Percentiles rank a stretch among this genome's conserved stretches.
Conservation (phyloP, 169 alveolate species). For the Plasmodium blacklocki region DNA sequence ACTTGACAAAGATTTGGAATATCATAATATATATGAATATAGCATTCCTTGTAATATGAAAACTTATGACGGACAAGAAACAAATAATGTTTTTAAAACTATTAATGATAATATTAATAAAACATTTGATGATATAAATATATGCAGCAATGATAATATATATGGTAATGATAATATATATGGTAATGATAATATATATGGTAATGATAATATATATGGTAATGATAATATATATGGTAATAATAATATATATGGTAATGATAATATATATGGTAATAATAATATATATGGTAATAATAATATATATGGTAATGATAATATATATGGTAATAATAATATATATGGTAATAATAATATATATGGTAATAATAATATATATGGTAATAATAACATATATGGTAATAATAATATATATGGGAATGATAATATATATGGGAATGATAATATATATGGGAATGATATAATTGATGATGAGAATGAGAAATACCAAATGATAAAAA, state of each 20-base stretch:
- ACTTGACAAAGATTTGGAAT: slow-evolving; percentile 6
- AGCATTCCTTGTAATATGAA: background rate
- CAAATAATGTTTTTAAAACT: background rate
- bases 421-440: too few relatives aligned
- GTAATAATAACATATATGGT: background rate
- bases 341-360: too few relatives aligned
- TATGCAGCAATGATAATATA: background rate
- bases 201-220: background rate
- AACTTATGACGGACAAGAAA: background rate
- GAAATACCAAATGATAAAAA: slow-evolving; percentile 20
- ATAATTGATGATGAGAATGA: background rate
- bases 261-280: too few relatives aligned
- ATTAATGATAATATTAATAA: background rate
- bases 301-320: too few relatives aligned
- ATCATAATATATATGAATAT: background rate
- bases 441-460: background rate
- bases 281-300: too few relatives aligned
- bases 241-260: background rate
- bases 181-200: too few relatives aligned
- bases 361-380: too few relatives aligned
- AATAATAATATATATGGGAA: background rate
- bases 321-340: background rate
- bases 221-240: background rate
- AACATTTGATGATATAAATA: background rate
- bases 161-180: too few relatives aligned